Evolutionary conservation across 1,139 yeast species (phyloP).

Genomic region (Scheffersomyces segobiensis): DNA sequence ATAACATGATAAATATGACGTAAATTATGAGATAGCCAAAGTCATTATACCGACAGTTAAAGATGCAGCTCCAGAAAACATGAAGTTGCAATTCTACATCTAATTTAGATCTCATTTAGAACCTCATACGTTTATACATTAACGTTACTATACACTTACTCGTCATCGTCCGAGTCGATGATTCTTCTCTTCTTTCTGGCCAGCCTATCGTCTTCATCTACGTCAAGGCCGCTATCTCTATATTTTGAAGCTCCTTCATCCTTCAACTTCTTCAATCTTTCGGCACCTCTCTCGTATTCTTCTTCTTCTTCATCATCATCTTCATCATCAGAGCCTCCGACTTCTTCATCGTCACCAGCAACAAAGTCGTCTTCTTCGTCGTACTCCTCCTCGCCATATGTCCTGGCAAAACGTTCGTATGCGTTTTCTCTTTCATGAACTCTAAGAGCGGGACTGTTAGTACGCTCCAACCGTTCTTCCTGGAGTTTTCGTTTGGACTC

Average conservation of each 20-base stretch:
- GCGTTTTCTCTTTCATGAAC: slow-evolving; percentile 34
- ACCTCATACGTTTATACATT: slow-evolving; percentile 5
- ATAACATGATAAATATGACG: no score
- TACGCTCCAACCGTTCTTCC: slow-evolving; percentile 42
- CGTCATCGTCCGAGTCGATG: slow-evolving; percentile 65
- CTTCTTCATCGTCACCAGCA: slow-evolving; percentile 50
- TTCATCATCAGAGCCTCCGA: slow-evolving; percentile 37
- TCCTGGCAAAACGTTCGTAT: slow-evolving; percentile 41
- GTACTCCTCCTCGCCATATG: slow-evolving; percentile 45
- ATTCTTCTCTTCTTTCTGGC: slow-evolving; percentile 52
- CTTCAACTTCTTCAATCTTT: slow-evolving; percentile 61
- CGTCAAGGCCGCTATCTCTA: slow-evolving; percentile 25
- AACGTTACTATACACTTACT: slow-evolving; percentile 29
- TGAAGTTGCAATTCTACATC: neutral
- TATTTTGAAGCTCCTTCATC: slow-evolving; percentile 56
- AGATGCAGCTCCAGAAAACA: no score
- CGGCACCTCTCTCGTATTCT: slow-evolving; percentile 60
- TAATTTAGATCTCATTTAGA: neutral
- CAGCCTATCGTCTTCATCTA: slow-evolving; percentile 38
- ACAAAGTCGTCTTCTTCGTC: slow-evolving; percentile 48
- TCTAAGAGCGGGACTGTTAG: slow-evolving; percentile 24
- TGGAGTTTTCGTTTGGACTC: slow-evolving; percentile 53
- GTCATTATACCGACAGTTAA: no score
- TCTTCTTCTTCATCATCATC: slow-evolving; percentile 63
- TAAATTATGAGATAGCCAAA: no score